A percentile compares a stretch with the other conserved stretches of the same genome.
phyloP scores from a whole-genome alignment of 2,329 filamentous ascomycete genomes.

The Alternaria viburni region DNA sequence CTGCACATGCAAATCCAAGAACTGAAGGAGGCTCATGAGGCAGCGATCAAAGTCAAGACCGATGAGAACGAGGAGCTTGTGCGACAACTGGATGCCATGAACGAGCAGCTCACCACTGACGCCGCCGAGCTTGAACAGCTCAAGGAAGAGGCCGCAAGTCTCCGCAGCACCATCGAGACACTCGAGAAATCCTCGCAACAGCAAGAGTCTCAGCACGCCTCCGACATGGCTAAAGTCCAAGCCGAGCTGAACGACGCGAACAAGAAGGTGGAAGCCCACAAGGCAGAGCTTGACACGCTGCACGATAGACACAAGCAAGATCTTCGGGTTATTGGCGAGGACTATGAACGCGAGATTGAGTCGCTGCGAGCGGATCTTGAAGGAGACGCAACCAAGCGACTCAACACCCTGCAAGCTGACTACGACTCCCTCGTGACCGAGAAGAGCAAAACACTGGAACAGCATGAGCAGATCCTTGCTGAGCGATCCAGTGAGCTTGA shows the following conservation, averaged over 20 bases:
- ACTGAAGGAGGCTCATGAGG: constrained; percentile 38
- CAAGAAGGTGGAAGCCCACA: constrained; percentile 32
- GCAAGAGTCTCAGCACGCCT: constrained; percentile 33
- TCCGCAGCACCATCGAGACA: constrained; percentile 42
- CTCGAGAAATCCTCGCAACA: constrained; percentile 40
- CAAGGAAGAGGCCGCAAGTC: constrained; percentile 35
- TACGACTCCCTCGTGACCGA: constrained; percentile 40
- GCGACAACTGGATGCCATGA: constrained; percentile 43
- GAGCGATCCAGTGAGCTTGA: constrained; percentile 30
- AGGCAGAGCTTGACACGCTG: constrained; percentile 36
- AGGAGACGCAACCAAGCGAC: constrained; percentile 43
- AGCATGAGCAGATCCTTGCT: constrained; percentile 29
- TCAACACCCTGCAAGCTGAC: constrained; percentile 41
- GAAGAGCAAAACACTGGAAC: constrained; percentile 30
- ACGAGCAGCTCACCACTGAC: constrained; percentile 42
- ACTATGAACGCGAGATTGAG: constrained; percentile 44
- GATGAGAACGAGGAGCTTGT: constrained; percentile 42
- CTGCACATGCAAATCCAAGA: constrained; percentile 41
- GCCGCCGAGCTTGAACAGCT: constrained; percentile 34
- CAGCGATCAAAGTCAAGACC: constrained; percentile 37
- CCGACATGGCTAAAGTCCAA: constrained; percentile 29
- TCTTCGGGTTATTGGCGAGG: constrained; percentile 38
- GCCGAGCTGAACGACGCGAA: constrained; percentile 35
- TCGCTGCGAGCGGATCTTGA: constrained; percentile 45
- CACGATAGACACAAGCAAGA: constrained; percentile 38